Percentiles rank a stretch among this genome's conserved stretches.
These are phyloP conservation scores for Diplocarpon rosae DNA, from an alignment of 2,329 filamentous ascomycete genomes.

Conservation along the genomic window DNA sequence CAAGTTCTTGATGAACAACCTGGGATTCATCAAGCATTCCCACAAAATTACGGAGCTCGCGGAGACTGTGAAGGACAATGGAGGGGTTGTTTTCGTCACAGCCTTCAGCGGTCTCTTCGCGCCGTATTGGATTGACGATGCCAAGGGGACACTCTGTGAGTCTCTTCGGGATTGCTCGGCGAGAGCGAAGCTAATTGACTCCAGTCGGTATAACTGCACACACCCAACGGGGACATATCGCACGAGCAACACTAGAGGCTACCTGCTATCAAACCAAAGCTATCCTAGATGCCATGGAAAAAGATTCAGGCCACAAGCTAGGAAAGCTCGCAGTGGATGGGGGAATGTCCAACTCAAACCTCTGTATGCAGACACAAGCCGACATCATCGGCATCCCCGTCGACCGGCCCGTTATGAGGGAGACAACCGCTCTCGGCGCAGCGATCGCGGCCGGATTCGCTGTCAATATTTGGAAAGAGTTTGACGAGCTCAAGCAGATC, in stretches of 20 bases:
- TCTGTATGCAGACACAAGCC: constrained; percentile 71
- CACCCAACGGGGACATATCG: constrained; percentile 60
- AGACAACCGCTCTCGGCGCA: constrained; percentile 72
- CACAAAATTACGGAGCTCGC: constrained; percentile 55
- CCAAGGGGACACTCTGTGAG: constrained; percentile 56
- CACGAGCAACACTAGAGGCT: constrained; percentile 59
- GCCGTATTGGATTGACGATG: constrained; percentile 68
- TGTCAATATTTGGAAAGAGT: constrained; percentile 61
- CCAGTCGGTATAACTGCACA: constrained; percentile 56
- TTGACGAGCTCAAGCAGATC: constrained; percentile 60
- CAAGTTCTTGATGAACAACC: constrained; percentile 58
- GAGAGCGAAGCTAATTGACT: no score
- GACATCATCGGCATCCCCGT: constrained; percentile 73
- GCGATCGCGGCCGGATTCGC: constrained; percentile 77
- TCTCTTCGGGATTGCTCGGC: constrained; percentile 5
- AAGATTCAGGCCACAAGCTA: constrained; percentile 54
- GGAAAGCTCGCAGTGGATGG: constrained; percentile 57
- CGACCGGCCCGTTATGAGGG: constrained; percentile 68
- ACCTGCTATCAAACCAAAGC: constrained; percentile 67
- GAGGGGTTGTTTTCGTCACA: constrained; percentile 59
- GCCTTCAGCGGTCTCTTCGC: constrained; percentile 65
- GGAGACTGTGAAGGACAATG: constrained; percentile 52
- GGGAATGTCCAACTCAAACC: constrained; percentile 60
- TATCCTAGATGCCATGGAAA: constrained; percentile 62
- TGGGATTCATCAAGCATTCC: constrained; percentile 50